phyloP scores from a whole-genome alignment of 2,329 filamentous ascomycete genomes.

The Beauveria medogensis region DNA sequence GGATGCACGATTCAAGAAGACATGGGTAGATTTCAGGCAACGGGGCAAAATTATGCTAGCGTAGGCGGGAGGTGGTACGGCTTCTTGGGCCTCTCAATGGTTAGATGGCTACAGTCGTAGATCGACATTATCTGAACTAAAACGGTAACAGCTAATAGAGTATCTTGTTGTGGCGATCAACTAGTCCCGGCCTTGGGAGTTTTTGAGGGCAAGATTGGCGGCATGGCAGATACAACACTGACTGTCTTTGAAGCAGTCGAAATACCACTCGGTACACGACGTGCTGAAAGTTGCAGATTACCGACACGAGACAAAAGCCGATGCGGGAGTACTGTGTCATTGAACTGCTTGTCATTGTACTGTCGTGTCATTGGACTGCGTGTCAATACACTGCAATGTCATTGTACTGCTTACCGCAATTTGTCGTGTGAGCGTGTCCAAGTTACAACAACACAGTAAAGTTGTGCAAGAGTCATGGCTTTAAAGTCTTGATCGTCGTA shows the following conservation, averaged over 20 bases:
- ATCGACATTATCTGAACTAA: not conserved
- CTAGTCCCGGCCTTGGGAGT: too few species aligned
- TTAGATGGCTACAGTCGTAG: not conserved
- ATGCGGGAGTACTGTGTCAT: not conserved
- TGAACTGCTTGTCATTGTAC: not conserved
- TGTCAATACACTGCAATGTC: too few species aligned
- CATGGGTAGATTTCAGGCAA: not conserved
- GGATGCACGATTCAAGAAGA: not conserved
- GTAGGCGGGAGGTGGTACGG: not conserved
- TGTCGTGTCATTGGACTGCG: too few species aligned
- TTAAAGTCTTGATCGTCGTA: not conserved
- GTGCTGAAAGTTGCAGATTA: too few species aligned
- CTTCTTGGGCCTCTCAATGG: not conserved
- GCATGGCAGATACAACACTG: too few species aligned
- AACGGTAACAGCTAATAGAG: too few species aligned
- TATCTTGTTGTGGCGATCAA: too few species aligned
- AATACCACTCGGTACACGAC: too few species aligned
- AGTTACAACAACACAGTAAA: too few species aligned
- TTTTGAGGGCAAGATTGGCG: too few species aligned
- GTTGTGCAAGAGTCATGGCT: not conserved
- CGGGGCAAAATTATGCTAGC: not conserved
- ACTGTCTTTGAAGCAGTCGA: too few species aligned
- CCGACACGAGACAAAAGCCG: not conserved
- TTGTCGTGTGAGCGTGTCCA: not conserved
- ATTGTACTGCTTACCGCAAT: not conserved